Percentiles rank a stretch among this genome's conserved stretches.
These are phyloP conservation scores for Plenodomus tracheiphilus DNA, from an alignment of 2,329 filamentous ascomycete genomes.

Conservation along the genomic window DNA sequence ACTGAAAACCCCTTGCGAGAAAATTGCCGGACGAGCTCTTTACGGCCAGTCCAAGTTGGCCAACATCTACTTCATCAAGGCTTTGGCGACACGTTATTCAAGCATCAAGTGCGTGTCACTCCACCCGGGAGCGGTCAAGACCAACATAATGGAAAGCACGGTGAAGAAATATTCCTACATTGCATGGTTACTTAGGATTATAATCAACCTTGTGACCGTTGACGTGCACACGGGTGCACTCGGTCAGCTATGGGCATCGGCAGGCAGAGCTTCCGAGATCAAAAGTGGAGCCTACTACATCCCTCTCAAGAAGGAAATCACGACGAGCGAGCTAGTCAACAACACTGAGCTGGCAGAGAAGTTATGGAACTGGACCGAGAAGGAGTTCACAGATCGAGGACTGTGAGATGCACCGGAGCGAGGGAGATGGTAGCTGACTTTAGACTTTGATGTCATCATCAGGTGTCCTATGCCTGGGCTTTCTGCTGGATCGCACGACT, in stretches of 20 bases:
- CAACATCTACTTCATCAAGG: conserved; percentile 47
- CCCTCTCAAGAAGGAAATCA: conserved; percentile 36
- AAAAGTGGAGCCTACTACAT: conserved; percentile 45
- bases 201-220: neutral
- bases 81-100: conserved; percentile 48
- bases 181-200: neutral
- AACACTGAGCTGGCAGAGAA: conserved; percentile 17
- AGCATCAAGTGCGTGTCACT: conserved; percentile 43
- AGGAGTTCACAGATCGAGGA: conserved; percentile 14
- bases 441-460: too few species aligned
- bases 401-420: too few species aligned
- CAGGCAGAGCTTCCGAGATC: conserved; percentile 40
- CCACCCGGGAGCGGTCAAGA: conserved; percentile 52
- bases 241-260: conserved; percentile 49
- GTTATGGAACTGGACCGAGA: conserved; percentile 28
- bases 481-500: too few species aligned
- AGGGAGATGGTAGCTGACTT: too few species aligned
- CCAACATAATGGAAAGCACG: conserved; percentile 18
- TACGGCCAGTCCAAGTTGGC: conserved; percentile 55
- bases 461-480: too few species aligned
- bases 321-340: conserved; percentile 6
- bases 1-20: conserved; percentile 21
- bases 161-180: neutral
- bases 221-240: conserved; percentile 26
- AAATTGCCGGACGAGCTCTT: neutral